These are phyloP conservation scores for Trichocomaceae sp. DNA, from an alignment of 2,329 filamentous ascomycete species.

Conservation along the genomic window DNA sequence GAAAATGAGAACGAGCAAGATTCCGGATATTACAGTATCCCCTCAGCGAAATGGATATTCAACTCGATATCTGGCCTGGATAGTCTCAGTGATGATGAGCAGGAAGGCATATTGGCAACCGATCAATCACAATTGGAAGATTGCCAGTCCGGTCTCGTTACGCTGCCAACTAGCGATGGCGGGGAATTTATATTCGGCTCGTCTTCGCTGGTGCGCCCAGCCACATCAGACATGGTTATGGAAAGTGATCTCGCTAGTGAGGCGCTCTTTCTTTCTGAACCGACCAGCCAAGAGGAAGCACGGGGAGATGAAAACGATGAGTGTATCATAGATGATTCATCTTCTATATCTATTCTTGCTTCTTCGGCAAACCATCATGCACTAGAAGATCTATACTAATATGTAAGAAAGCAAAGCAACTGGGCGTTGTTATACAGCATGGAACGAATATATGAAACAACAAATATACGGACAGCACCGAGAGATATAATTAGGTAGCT, in stretches of 20 bases:
- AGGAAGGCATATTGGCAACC: neutral
- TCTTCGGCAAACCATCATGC: neutral
- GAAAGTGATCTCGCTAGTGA: neutral
- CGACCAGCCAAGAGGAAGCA: neutral
- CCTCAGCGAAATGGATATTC: neutral
- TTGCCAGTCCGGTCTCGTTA: neutral
- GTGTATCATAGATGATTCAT: neutral
- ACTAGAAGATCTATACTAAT: neutral
- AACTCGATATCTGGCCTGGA: neutral
- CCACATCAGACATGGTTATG: neutral
- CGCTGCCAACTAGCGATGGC: neutral
- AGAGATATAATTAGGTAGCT: neutral
- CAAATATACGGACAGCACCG: neutral
- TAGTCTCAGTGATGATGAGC: neutral
- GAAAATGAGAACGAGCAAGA: neutral
- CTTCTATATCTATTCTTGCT: neutral
- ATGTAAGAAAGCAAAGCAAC: neutral
- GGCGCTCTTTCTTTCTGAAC: neutral
- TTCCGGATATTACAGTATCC: slow-evolving; percentile 2
- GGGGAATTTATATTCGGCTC: neutral
- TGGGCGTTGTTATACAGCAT: neutral
- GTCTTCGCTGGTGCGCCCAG: neutral
- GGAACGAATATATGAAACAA: neutral
- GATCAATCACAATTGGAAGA: neutral
- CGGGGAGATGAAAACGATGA: neutral